These are phyloP conservation scores for Vitis amurensis DNA, from an alignment of 164 flowering plant species.

Conservation along the genomic window DNA sequence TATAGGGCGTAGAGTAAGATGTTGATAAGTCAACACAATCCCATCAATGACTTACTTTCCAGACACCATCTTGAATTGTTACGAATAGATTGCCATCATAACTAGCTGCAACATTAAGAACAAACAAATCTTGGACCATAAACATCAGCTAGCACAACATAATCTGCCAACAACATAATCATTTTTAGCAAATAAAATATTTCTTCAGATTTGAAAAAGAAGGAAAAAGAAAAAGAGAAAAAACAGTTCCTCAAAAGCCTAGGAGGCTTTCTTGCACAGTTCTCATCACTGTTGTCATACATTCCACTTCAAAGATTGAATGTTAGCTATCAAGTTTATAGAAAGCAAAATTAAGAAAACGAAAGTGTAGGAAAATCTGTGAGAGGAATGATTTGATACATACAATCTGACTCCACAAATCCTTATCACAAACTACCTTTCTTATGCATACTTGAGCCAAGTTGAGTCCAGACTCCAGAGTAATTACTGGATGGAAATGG, in stretches of 20 bases:
- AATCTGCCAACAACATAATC: background rate
- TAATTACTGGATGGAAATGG: too few relatives aligned
- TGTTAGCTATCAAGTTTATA: too few relatives aligned
- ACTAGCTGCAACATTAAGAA: conserved; percentile 48
- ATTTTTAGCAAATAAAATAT: background rate
- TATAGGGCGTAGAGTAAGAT: background rate
- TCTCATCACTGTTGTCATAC: too few relatives aligned
- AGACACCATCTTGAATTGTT: conserved; percentile 62
- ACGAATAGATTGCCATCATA: conserved; percentile 86
- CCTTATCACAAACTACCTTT: too few relatives aligned
- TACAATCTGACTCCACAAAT: too few relatives aligned
- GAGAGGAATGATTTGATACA: too few relatives aligned
- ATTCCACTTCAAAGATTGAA: too few relatives aligned
- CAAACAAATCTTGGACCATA: conserved; percentile 2
- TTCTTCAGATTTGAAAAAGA: background rate
- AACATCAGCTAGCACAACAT: conserved; percentile 1
- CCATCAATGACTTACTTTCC: conserved; percentile 65
- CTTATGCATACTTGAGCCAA: too few relatives aligned
- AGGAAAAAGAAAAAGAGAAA: background rate
- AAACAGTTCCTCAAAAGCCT: background rate
- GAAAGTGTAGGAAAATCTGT: too few relatives aligned
- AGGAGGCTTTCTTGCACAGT: too few relatives aligned
- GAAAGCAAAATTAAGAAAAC: too few relatives aligned
- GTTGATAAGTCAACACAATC: background rate
- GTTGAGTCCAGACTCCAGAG: too few relatives aligned